Evolutionary conservation across 345 rosid species (phyloP).

Genomic region (Stellera chamaejasme): DNA sequence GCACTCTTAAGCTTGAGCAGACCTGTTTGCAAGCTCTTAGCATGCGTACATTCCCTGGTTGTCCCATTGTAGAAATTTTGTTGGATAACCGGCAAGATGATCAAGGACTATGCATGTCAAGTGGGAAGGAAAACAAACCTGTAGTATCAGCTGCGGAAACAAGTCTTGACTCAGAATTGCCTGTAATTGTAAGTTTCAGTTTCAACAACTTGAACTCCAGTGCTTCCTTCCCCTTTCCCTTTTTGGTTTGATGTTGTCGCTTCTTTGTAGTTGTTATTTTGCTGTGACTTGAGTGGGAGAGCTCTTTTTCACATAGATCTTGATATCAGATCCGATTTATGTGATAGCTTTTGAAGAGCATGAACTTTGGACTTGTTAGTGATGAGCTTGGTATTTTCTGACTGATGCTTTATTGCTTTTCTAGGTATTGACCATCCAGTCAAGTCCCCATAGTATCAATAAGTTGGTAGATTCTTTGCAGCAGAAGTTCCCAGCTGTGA

Average conservation of each 20-base stretch:
- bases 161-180: slow-evolving; percentile 58
- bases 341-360: background rate
- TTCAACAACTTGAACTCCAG: background rate
- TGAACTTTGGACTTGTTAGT: background rate
- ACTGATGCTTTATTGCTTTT: slow-evolving; percentile 16
- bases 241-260: background rate
- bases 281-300: background rate
- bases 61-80: slow-evolving; percentile 32
- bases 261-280: slow-evolving; percentile 4
- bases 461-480: slow-evolving; percentile 69
- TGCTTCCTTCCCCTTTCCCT: background rate
- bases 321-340: background rate
- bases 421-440: slow-evolving; percentile 65
- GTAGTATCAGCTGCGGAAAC: slow-evolving; percentile 23
- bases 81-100: slow-evolving; percentile 23
- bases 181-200: slow-evolving; percentile 33
- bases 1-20: slow-evolving; percentile 50
- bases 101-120: slow-evolving; percentile 27
- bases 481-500: slow-evolving; percentile 53
- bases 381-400: background rate
- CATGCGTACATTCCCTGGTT: slow-evolving; percentile 40
- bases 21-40: slow-evolving; percentile 70
- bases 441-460: slow-evolving; percentile 57
- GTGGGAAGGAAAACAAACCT: slow-evolving; percentile 23
- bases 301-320: background rate